Evolutionary conservation across 352 stramenopile species (phyloP), one percentile per base, ranked within the genome.

Genomic region (Elongisporangium anandrum): DNA sequence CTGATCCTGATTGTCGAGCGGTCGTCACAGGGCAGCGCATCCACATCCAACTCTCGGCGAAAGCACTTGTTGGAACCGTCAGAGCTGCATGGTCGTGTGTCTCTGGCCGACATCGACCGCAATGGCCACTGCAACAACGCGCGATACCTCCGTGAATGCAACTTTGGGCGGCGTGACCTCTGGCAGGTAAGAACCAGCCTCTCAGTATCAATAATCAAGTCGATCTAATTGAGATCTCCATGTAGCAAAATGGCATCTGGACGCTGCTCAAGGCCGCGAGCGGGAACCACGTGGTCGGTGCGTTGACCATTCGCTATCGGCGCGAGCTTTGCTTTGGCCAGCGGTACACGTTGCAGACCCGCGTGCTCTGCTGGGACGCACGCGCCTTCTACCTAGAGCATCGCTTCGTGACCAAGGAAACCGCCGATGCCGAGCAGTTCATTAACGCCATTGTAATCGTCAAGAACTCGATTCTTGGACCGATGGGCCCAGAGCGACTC

Each of bases 121-220:
- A 95, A 95, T 52, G 85, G 78, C 4, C 87, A 95, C 60, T 95
- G 69, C 68, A 95, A 94, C 64, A 95, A 95, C 38, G 81, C 87
- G 51, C 72, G 87, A 17, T 93, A 89, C 63, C 59, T 95, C 41
- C 81, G 87, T 16, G 87, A 93, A 65, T 94, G 85, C 50, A 81
- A 81, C 51, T 92, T 92, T 53, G 87, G 79, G 0, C 77, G 87
- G 1, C 79, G 81, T 15, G 70, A 90, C 26, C 68, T 94, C 34
- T 95, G 87, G 87, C 79, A 93, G 75, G 86, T 95, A 77, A 9
- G 3, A 15, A 38, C 10, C 20, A 12, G 13, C 24, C 39, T 16
- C 12, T 61, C 10, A 8, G 10, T 13, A 24, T 20, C 19, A 50
- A 24, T 47, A 15, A 4, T 41, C 13, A 39, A 48, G 45, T 59